A percentile compares a stretch with the other conserved stretches of the same genome.
Conservation (phyloP, 768 basidiomycete genomes). For the Tephrocybe sp. region DNA sequence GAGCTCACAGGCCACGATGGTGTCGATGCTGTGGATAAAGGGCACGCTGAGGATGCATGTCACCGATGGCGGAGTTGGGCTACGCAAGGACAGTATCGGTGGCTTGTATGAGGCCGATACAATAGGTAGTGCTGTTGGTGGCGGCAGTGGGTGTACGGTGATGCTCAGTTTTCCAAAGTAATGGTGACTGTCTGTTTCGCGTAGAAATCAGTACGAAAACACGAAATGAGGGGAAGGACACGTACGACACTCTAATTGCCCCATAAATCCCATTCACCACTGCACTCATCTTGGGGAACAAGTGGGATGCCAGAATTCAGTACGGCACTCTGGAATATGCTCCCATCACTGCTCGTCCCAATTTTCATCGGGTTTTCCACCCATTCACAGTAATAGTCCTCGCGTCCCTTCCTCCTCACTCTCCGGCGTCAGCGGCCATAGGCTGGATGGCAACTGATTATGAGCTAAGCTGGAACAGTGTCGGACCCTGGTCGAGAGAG, state of each 20-base stretch:
- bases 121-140: conserved; percentile 42
- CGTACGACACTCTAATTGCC: conserved; percentile 66
- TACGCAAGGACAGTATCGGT: conserved; percentile 41
- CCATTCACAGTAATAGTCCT: conserved; percentile 58
- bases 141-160: conserved; percentile 66
- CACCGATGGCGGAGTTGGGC: conserved; percentile 42
- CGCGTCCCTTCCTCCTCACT: conserved; percentile 43
- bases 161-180: conserved; percentile 58
- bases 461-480: conserved; percentile 58
- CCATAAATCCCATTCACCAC: conserved; percentile 84
- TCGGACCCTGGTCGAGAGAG: conserved; percentile 68
- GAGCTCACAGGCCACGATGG: conserved; percentile 62
- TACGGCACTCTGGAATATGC: conserved; percentile 58
- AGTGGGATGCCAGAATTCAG: conserved; percentile 71
- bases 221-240: conserved; percentile 10
- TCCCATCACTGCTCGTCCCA: conserved; percentile 37
- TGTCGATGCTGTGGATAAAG: conserved; percentile 75
- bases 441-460: conserved; percentile 70
- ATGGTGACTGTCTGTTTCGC: conserved; percentile 67
- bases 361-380: conserved; percentile 38
- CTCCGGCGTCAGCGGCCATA: conserved; percentile 40
- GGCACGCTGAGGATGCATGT: conserved; percentile 81
- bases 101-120: conserved; percentile 70
- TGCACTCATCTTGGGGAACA: conserved; percentile 56
- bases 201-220: neutral